Evolutionary conservation across 371 early-diverging fungal genomes (phyloP).

Genomic region (Mortierella sp.): DNA sequence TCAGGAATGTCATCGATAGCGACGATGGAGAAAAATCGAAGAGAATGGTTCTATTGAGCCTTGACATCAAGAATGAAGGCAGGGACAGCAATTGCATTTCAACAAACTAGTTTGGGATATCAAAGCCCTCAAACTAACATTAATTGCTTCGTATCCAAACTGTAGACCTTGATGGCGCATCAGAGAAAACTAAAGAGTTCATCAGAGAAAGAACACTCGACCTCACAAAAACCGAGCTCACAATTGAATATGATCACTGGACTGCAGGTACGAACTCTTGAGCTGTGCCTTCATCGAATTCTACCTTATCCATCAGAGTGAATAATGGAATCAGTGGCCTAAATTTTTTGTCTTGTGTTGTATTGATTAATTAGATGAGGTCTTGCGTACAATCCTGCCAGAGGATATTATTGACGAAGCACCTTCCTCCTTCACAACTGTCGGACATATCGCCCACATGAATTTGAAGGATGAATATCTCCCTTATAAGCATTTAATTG

Average conservation of each 20-base stretch:
- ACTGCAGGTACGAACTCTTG: constrained; percentile 66
- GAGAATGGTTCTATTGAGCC: constrained; percentile 69
- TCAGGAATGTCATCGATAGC: constrained; percentile 78
- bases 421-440: constrained; percentile 92
- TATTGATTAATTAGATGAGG: constrained; percentile 71
- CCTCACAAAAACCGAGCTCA: constrained; percentile 65
- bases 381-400: constrained; percentile 92
- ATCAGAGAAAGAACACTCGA: constrained; percentile 66
- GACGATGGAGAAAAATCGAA: constrained; percentile 67
- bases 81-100: constrained; percentile 1
- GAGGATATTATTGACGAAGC: constrained; percentile 77
- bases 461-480: constrained; percentile 91
- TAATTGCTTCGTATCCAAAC: background rate
- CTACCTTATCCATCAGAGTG: background rate
- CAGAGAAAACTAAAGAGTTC: constrained; percentile 60
- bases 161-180: constrained; percentile 60
- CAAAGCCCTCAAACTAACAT: background rate
- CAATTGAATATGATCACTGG: constrained; percentile 84
- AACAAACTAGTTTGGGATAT: background rate
- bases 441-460: constrained; percentile 98
- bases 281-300: background rate
- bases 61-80: constrained; percentile 59
- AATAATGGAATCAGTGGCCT: background rate
- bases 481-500: constrained; percentile 93
- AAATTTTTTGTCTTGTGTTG: background rate